These are phyloP conservation scores for Delonix regia DNA, from an alignment of 306 rosid genomes.

Conservation along the genomic window DNA sequence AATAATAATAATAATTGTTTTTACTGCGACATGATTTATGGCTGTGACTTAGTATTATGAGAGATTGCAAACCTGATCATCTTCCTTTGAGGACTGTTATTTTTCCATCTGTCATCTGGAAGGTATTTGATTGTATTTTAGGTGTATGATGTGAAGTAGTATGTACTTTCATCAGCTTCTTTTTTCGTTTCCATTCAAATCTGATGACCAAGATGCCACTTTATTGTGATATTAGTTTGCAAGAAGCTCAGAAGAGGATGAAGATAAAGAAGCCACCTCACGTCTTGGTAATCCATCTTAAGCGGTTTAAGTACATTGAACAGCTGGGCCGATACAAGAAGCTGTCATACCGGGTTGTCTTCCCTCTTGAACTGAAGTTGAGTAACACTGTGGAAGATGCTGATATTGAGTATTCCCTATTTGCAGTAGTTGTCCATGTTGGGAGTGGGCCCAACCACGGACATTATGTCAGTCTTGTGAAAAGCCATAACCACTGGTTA, in stretches of 20 bases:
- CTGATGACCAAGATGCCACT: slow-evolving; percentile 23
- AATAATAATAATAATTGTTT: background rate
- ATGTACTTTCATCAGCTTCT: background rate
- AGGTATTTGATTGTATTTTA: background rate
- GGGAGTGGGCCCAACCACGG: slow-evolving; percentile 96
- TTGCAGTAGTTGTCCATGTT: slow-evolving; percentile 94
- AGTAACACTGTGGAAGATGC: slow-evolving; percentile 81
- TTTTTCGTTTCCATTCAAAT: background rate
- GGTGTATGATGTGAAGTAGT: slow-evolving; percentile 20
- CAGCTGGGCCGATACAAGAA: slow-evolving; percentile 92
- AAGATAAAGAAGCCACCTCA: slow-evolving; percentile 95
- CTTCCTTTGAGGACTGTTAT: background rate
- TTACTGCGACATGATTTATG: background rate
- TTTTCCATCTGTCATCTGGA: background rate
- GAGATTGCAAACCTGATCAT: background rate
- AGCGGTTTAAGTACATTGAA: slow-evolving; percentile 89
- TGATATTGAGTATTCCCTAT: slow-evolving; percentile 82
- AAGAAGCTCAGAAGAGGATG: slow-evolving; percentile 98
- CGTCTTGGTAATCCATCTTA: slow-evolving; percentile 81
- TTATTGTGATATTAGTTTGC: slow-evolving; percentile 62
- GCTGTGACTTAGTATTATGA: background rate
- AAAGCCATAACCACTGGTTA: slow-evolving; percentile 96
- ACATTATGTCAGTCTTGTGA: slow-evolving; percentile 89
- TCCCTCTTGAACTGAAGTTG: slow-evolving; percentile 87
- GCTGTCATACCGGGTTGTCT: slow-evolving; percentile 85